phyloP scores from a whole-genome alignment of 2,329 filamentous ascomycete genomes.

The Colletotrichum cereale region DNA sequence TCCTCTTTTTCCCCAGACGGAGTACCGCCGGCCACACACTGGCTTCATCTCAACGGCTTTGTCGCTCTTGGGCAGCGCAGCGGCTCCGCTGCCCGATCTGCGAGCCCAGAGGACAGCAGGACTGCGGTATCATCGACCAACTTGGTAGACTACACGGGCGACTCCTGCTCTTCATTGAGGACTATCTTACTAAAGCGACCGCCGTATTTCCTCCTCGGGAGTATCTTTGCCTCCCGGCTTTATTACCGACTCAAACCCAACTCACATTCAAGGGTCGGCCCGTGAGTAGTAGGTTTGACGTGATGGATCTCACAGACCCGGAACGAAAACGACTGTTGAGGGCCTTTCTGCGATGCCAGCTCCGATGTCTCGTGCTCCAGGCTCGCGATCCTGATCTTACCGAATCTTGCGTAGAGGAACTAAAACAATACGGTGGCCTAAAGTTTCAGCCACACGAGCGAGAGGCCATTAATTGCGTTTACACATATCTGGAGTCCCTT shows the following conservation, averaged over 20 bases:
- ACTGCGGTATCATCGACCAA: background rate
- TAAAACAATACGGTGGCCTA: too few relatives aligned
- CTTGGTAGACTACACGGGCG: background rate
- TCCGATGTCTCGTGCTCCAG: too few relatives aligned
- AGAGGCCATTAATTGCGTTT: background rate
- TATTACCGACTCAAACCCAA: background rate
- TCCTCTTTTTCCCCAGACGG: background rate
- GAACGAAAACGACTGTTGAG: background rate
- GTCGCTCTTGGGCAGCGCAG: background rate
- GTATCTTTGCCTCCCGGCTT: background rate
- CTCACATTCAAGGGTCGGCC: background rate
- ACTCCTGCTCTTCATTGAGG: background rate
- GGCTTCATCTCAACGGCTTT: background rate
- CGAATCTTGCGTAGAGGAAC: too few relatives aligned
- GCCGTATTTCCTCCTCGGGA: background rate
- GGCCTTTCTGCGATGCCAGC: background rate
- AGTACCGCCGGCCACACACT: background rate
- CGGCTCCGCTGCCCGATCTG: too few relatives aligned
- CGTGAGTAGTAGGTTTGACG: background rate
- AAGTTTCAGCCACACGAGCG: too few relatives aligned
- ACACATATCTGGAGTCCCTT: background rate
- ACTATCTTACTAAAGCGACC: constrained; percentile 2
- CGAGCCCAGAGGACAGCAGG: too few relatives aligned
- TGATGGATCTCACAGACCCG: background rate
- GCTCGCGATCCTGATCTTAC: too few relatives aligned